Percentiles rank a stretch among this genome's conserved stretches.
Evolutionary conservation across 139 green algal species (phyloP).

Genomic region (Spirogloea muscicola): DNA sequence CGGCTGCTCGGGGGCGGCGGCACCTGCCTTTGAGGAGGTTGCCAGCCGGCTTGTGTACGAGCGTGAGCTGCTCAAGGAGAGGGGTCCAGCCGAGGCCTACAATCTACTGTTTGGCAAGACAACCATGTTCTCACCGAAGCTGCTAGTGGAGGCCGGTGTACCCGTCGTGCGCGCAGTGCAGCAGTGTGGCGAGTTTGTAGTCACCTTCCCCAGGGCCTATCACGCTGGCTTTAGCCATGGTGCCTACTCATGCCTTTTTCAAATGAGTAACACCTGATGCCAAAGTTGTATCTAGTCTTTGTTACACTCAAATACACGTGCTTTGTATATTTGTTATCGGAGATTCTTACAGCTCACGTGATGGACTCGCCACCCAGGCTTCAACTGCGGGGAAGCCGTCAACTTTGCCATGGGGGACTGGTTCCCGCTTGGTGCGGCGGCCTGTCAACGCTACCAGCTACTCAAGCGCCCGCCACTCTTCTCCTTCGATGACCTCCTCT

Average conservation of each 20-base stretch:
- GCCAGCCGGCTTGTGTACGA: conserved; percentile 51
- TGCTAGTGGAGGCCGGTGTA: conserved; percentile 55
- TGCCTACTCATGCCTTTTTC: no score
- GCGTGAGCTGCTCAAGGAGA: not conserved
- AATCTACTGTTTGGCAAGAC: conserved; percentile 52
- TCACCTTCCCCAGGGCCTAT: conserved; percentile 84
- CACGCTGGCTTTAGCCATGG: conserved; percentile 70
- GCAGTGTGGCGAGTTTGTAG: conserved; percentile 71
- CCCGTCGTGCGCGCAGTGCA: conserved; percentile 64
- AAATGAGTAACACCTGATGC: no score
- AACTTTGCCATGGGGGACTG: conserved; percentile 83
- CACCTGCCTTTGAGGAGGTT: conserved; percentile 66
- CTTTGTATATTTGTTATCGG: no score
- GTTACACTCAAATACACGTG: no score
- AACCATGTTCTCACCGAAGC: conserved; percentile 41
- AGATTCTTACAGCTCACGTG: no score
- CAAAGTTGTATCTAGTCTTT: no score
- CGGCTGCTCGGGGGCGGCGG: conserved; percentile 56
- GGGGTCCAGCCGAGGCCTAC: conserved; percentile 4
- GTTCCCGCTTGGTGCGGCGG: conserved; percentile 54
- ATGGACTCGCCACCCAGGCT: conserved; percentile 52
- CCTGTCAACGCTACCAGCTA: conserved; percentile 3
- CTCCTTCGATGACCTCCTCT: conserved; percentile 33
- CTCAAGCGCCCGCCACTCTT: conserved; percentile 16
- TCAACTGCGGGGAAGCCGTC: conserved; percentile 81